Conservation (phyloP, 2,329 filamentous ascomycete species). For the Tricladium varicosporioides region DNA sequence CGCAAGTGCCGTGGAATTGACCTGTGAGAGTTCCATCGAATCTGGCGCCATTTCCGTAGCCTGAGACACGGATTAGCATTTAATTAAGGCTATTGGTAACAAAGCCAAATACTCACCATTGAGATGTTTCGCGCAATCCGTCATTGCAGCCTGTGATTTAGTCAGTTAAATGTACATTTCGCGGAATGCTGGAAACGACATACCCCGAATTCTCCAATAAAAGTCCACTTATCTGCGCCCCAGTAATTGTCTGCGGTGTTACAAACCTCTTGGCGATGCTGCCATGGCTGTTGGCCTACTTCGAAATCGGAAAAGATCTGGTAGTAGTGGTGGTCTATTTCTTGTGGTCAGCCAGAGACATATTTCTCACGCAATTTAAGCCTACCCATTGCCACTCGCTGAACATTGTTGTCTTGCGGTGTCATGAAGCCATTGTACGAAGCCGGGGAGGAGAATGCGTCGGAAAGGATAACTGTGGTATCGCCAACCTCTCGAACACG, state of each 20-base stretch:
- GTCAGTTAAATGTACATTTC: not conserved
- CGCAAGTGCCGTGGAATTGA: slow-evolving; percentile 49
- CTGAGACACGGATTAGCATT: slow-evolving; percentile 47
- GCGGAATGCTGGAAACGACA: not conserved
- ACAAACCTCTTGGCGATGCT: slow-evolving; percentile 52
- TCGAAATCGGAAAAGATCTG: slow-evolving; percentile 54
- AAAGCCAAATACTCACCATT: not conserved
- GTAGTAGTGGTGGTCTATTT: slow-evolving; percentile 64
- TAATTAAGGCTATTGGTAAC: slow-evolving; percentile 57
- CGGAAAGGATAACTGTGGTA: slow-evolving; percentile 52
- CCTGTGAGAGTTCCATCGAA: slow-evolving; percentile 49
- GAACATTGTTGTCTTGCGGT: slow-evolving; percentile 43
- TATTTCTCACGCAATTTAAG: not conserved
- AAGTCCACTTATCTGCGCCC: slow-evolving; percentile 57
- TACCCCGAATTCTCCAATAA: slow-evolving; percentile 55
- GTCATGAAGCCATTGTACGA: slow-evolving; percentile 60
- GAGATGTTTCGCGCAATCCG: slow-evolving; percentile 34
- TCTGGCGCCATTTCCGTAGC: slow-evolving; percentile 56
- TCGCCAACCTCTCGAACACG: slow-evolving; percentile 41
- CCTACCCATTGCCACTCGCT: slow-evolving; percentile 32
- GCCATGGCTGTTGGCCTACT: slow-evolving; percentile 44
- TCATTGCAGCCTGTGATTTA: slow-evolving; percentile 25
- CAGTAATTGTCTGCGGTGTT: slow-evolving; percentile 44
- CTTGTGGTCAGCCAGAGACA: no score
- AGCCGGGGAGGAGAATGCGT: slow-evolving; percentile 49